Evolutionary conservation across 2,329 filamentous ascomycete genomes (phyloP).

Genomic region (Talaromyces sp.): DNA sequence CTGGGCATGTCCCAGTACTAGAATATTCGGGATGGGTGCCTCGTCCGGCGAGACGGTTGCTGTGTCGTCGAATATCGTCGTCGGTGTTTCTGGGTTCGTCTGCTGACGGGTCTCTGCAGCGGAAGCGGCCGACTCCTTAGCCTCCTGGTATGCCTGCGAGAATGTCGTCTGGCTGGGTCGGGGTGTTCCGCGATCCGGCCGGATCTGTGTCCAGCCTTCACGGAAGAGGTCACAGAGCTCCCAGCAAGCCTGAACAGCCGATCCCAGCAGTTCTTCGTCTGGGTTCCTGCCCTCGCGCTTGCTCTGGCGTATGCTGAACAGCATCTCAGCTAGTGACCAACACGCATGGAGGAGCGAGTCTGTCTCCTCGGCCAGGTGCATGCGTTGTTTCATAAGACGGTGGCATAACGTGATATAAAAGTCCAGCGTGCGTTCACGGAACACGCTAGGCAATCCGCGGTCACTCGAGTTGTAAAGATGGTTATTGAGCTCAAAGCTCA

Average conservation of each 20-base stretch:
- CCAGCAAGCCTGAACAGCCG: conserved; percentile 90
- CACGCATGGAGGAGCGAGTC: conserved; percentile 80
- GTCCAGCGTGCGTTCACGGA: conserved; percentile 83
- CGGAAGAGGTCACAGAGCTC: conserved; percentile 90
- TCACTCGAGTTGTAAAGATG: conserved; percentile 93
- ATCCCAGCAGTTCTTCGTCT: conserved; percentile 80
- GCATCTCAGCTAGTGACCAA: conserved; percentile 87
- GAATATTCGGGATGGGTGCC: conserved; percentile 76
- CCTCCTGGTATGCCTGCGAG: conserved; percentile 52
- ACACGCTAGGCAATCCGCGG: conserved; percentile 74
- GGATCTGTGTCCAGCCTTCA: conserved; percentile 84
- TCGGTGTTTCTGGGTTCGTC: conserved; percentile 73
- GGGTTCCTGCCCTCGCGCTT: conserved; percentile 66
- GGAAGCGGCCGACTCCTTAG: conserved; percentile 37
- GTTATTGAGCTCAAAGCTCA: conserved; percentile 93
- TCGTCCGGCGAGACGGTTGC: conserved; percentile 80
- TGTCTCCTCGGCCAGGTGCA: conserved; percentile 71
- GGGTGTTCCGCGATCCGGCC: conserved; percentile 81
- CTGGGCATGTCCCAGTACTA: conserved; percentile 71
- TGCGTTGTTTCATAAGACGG: conserved; percentile 90
- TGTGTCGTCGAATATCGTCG: conserved; percentile 91
- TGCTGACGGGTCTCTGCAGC: conserved; percentile 21
- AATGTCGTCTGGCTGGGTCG: conserved; percentile 75
- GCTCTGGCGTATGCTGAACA: conserved; percentile 84
- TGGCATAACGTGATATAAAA: conserved; percentile 95